Evolutionary conservation across 2,329 filamentous ascomycete genomes (phyloP).

Genomic region (Cytospora leucostoma): DNA sequence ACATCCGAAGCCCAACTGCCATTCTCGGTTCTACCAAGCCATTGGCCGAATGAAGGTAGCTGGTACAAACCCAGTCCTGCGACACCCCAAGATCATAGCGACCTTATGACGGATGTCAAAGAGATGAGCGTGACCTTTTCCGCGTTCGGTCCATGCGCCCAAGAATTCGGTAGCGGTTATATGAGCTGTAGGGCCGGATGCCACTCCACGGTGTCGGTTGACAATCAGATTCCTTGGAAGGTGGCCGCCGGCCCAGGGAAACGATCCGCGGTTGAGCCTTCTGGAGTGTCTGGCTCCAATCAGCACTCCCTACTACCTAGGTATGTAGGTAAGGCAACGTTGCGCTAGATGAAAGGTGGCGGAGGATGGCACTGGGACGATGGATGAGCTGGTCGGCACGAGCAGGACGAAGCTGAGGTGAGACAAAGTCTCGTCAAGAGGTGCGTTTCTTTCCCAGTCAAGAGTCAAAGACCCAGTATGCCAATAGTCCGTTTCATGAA

Average conservation of each 20-base stretch:
- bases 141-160: neutral
- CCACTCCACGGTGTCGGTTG: neutral
- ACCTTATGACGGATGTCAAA: neutral
- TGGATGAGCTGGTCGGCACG: neutral
- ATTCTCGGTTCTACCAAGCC: neutral
- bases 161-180: neutral
- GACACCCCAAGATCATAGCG: neutral
- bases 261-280: neutral
- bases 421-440: neutral
- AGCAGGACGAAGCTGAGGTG: neutral
- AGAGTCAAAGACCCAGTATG: too few relatives aligned
- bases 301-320: neutral
- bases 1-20: constrained; percentile 1
- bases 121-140: neutral
- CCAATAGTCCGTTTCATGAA: too few relatives aligned
- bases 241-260: neutral
- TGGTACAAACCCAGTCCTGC: neutral
- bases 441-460: too few relatives aligned
- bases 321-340: neutral
- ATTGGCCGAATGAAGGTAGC: neutral
- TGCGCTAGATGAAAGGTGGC: neutral
- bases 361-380: neutral
- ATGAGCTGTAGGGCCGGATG: neutral
- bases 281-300: neutral
- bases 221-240: neutral